Evolutionary conservation across 257 asterid species (phyloP).

Genomic region (Fraxinus americana): DNA sequence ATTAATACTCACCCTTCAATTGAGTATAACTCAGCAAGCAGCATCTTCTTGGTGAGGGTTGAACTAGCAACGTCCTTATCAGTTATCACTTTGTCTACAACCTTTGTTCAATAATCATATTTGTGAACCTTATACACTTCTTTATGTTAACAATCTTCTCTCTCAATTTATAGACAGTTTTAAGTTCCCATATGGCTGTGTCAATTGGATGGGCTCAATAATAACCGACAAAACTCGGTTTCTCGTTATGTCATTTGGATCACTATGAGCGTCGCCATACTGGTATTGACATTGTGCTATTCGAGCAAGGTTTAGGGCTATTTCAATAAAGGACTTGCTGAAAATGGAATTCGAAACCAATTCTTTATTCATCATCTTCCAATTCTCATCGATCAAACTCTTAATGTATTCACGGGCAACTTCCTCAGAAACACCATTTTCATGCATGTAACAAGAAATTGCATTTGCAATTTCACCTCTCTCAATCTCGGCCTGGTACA

Average conservation of each 20-base stretch:
- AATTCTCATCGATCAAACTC: conserved; percentile 15
- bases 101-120: no score
- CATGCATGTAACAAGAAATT: conserved; percentile 33
- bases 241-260: conserved; percentile 22
- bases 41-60: no score
- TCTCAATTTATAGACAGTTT: background rate
- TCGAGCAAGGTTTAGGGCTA: conserved; percentile 23
- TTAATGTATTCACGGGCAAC: conserved; percentile 7
- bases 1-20: no score
- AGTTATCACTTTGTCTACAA: no score
- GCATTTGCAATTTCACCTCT: conserved; percentile 30
- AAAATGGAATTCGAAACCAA: background rate
- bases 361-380: conserved; percentile 24
- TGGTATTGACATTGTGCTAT: conserved; percentile 15
- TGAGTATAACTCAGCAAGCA: no score
- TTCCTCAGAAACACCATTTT: conserved; percentile 26
- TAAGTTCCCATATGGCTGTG: background rate
- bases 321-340: conserved; percentile 1
- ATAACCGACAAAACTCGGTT: conserved; percentile 21
- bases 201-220: conserved; percentile 17
- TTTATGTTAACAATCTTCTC: no score
- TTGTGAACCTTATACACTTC: background rate
- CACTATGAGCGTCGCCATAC: conserved; percentile 30
- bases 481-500: conserved; percentile 21
- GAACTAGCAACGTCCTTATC: no score